Conservation (phyloP, 78 protist genomes). For the Diacronema lutheri region DNA sequence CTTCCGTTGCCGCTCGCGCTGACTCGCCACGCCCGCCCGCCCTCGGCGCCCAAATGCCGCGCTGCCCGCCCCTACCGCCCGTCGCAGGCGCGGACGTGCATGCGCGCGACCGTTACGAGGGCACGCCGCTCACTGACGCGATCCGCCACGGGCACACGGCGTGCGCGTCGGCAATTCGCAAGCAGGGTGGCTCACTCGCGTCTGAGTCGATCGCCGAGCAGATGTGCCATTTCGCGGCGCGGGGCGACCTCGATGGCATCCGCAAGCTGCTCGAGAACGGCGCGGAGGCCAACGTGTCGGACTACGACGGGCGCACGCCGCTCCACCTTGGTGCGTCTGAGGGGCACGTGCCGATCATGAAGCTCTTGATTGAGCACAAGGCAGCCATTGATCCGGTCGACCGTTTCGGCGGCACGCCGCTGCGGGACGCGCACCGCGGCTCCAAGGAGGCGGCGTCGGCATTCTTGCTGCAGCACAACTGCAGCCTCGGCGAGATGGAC, state of each 20-base stretch:
- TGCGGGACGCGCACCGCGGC: not conserved
- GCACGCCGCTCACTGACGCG: not conserved
- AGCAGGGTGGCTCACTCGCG: not conserved
- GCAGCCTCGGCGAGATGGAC: not conserved
- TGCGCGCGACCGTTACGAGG: constrained; percentile 53
- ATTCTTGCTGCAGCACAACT: not conserved
- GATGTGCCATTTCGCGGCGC: not conserved
- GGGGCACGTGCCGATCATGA: constrained; percentile 51
- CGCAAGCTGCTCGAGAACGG: not conserved
- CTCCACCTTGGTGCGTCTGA: constrained; percentile 69
- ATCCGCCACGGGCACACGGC: no score
- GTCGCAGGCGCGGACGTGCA: constrained; percentile 18
- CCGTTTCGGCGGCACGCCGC: constrained; percentile 41
- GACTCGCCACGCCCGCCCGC: no score
- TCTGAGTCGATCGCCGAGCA: not conserved
- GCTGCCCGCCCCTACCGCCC: no score
- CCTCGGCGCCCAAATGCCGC: no score
- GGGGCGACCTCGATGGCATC: not conserved
- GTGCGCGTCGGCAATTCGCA: not conserved
- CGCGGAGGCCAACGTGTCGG: constrained; percentile 17
- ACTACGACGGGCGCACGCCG: constrained; percentile 66
- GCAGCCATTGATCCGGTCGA: constrained; percentile 33
- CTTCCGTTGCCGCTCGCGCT: no score
- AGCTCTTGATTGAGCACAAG: constrained; percentile 23
- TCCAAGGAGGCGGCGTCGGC: not conserved